A percentile compares a stretch with the other conserved stretches of the same genome.
phyloP scores from a whole-genome alignment of 2,329 filamentous ascomycete genomes.

The Curvularia hawaiiensis region DNA sequence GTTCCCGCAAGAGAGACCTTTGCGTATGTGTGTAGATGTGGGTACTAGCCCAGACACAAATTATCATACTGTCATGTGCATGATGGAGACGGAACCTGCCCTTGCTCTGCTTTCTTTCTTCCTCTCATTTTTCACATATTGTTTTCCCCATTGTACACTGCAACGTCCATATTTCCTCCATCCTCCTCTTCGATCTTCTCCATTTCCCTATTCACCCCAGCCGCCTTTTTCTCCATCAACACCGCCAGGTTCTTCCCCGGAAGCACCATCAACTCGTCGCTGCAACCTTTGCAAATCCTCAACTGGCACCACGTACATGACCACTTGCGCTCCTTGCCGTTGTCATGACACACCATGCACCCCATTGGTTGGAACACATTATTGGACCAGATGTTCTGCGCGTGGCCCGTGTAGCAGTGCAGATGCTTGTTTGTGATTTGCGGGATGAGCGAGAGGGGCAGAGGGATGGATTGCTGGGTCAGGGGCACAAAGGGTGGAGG shows the following conservation, averaged over 20 bases:
- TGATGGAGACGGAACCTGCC: background rate
- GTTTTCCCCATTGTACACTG: slow-evolving; percentile 4
- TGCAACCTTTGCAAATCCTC: slow-evolving; percentile 41
- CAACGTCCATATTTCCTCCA: slow-evolving; percentile 6
- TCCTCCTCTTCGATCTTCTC: background rate
- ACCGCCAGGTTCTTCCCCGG: slow-evolving; percentile 26
- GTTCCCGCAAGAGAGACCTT: background rate
- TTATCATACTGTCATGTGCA: background rate
- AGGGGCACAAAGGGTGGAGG: slow-evolving; percentile 26
- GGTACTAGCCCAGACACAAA: background rate
- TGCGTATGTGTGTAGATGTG: background rate
- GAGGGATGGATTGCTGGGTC: slow-evolving; percentile 24
- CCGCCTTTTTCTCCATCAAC: slow-evolving; percentile 25
- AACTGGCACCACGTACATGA: slow-evolving; percentile 47
- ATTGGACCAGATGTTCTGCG: slow-evolving; percentile 32
- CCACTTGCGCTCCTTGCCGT: slow-evolving; percentile 35
- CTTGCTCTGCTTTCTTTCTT: background rate
- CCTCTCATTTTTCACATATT: background rate
- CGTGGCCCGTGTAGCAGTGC: slow-evolving; percentile 42
- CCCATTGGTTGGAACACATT: slow-evolving; percentile 42
- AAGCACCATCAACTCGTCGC: slow-evolving; percentile 27
- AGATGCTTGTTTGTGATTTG: slow-evolving; percentile 39
- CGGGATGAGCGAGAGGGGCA: slow-evolving; percentile 24
- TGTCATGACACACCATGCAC: slow-evolving; percentile 44
- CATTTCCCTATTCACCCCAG: slow-evolving; percentile 1